A percentile compares a stretch with the other conserved stretches of the same genome.
phyloP scores from a whole-genome alignment of 2,329 filamentous ascomycete genomes.

The Mariannaea elegans region DNA sequence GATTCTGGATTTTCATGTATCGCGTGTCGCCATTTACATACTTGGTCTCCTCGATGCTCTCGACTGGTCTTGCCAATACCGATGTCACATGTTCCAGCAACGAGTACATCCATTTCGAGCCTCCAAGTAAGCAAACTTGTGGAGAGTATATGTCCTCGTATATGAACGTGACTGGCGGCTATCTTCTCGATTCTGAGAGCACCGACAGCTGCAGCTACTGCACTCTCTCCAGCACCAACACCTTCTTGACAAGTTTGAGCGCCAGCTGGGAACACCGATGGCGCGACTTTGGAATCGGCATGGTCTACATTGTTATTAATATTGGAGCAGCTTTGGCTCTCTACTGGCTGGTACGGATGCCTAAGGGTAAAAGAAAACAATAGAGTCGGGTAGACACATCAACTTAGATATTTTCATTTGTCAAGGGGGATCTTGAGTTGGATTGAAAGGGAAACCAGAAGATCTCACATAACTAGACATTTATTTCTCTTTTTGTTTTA shows the following conservation, averaged over 20 bases:
- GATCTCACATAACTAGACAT: neutral
- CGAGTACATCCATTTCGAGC: slow-evolving; percentile 72
- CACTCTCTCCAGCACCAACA: slow-evolving; percentile 50
- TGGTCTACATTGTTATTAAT: slow-evolving; percentile 64
- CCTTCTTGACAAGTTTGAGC: slow-evolving; percentile 50
- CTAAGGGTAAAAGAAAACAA: slow-evolving; percentile 45
- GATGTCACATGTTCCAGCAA: slow-evolving; percentile 63
- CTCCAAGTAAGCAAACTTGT: slow-evolving; percentile 63
- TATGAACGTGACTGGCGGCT: slow-evolving; percentile 56
- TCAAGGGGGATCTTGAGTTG: neutral
- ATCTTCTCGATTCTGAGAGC: slow-evolving; percentile 62
- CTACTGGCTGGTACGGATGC: slow-evolving; percentile 58
- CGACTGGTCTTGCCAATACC: slow-evolving; percentile 40
- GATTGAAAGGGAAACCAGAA: neutral
- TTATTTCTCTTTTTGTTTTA: neutral
- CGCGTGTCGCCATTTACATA: slow-evolving; percentile 67
- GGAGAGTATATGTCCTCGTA: slow-evolving; percentile 61
- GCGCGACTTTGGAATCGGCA: slow-evolving; percentile 67
- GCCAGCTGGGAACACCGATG: slow-evolving; percentile 61
- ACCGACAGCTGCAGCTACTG: slow-evolving; percentile 59
- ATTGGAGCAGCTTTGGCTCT: slow-evolving; percentile 57
- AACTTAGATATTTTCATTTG: neutral
- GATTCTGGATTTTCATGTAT: slow-evolving; percentile 81
- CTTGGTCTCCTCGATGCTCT: slow-evolving; percentile 38
- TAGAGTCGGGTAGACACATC: neutral